Conservation (phyloP, 2,329 filamentous ascomycete genomes). For the Microsporum audouinii region DNA sequence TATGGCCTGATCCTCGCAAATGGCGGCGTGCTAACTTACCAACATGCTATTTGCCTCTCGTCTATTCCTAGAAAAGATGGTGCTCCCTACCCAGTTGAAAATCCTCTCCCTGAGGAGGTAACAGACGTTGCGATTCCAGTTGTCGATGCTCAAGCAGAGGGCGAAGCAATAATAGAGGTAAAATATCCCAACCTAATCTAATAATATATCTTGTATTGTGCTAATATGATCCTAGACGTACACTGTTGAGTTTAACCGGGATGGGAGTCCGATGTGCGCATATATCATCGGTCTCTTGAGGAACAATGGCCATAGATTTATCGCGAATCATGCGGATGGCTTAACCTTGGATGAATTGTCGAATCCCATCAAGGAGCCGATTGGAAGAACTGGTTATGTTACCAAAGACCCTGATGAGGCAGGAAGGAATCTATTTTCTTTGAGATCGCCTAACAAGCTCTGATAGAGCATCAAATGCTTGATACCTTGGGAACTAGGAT, state of each 20-base stretch:
- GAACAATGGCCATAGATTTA: conserved; percentile 38
- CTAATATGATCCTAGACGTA: conserved; percentile 41
- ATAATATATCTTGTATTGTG: neutral
- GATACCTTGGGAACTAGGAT: neutral
- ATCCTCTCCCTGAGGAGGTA: conserved; percentile 36
- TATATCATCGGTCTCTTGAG: conserved; percentile 44
- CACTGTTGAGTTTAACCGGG: conserved; percentile 46
- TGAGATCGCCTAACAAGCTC: conserved; percentile 6
- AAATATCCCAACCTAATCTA: conserved; percentile 11
- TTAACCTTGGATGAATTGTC: conserved; percentile 37
- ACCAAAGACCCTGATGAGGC: conserved; percentile 1
- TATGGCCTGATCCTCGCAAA: conserved; percentile 54
- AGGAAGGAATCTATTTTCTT: conserved; percentile 9
- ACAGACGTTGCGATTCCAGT: conserved; percentile 31
- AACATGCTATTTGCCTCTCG: conserved; percentile 51
- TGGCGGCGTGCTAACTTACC: conserved; percentile 54
- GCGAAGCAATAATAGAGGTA: conserved; percentile 45
- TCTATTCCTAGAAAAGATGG: conserved; percentile 30
- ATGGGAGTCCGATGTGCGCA: conserved; percentile 38
- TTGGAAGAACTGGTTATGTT: conserved; percentile 41
- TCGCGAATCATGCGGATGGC: conserved; percentile 47
- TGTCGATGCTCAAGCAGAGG: conserved; percentile 36
- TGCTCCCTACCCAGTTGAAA: conserved; percentile 37
- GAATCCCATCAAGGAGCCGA: conserved; percentile 35
- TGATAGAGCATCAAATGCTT: neutral